A percentile compares a stretch with the other conserved stretches of the same genome.
Conservation (phyloP, 2,329 filamentous ascomycete species). For the Didymella arachidicola region DNA sequence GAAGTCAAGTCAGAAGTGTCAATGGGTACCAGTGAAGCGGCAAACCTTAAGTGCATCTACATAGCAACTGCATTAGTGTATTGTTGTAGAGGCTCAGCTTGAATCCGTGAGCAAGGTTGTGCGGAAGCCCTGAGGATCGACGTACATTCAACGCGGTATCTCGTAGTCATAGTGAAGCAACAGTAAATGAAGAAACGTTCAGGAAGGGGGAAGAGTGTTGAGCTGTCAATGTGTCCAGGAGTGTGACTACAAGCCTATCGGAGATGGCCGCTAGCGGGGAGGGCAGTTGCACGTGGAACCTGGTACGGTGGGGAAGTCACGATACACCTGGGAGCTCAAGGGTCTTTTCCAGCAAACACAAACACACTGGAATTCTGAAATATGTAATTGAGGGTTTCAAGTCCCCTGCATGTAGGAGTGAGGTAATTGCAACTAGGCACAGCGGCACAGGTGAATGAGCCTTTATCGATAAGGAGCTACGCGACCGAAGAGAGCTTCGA, state of each 20-base stretch:
- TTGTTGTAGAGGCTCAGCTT: constrained; percentile 12
- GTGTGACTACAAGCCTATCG: constrained; percentile 35
- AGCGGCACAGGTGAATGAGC: not conserved
- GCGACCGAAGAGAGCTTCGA: constrained; percentile 28
- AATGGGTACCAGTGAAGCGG: constrained; percentile 15
- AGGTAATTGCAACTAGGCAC: not conserved
- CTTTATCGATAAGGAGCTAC: constrained; percentile 35
- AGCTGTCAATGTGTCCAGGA: constrained; percentile 30
- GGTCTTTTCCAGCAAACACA: not conserved
- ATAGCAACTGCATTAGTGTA: constrained; percentile 28
- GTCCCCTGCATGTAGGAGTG: not conserved
- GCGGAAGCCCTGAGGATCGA: constrained; percentile 12
- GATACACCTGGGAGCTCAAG: not conserved
- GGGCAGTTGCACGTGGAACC: constrained; percentile 30
- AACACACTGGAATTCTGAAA: not conserved
- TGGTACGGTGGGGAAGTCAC: constrained; percentile 10
- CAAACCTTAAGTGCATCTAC: constrained; percentile 70
- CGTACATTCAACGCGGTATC: constrained; percentile 54
- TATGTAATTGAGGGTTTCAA: not conserved
- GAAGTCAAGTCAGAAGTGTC: constrained; percentile 21
- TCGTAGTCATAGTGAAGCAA: constrained; percentile 49
- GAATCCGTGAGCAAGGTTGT: constrained; percentile 2
- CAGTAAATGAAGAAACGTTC: constrained; percentile 4
- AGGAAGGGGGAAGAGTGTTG: constrained; percentile 19
- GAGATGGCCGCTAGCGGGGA: constrained; percentile 32